Evolutionary conservation across 805 yeast genomes (phyloP).

Genomic region (Scheffersomyces coipomensis): DNA sequence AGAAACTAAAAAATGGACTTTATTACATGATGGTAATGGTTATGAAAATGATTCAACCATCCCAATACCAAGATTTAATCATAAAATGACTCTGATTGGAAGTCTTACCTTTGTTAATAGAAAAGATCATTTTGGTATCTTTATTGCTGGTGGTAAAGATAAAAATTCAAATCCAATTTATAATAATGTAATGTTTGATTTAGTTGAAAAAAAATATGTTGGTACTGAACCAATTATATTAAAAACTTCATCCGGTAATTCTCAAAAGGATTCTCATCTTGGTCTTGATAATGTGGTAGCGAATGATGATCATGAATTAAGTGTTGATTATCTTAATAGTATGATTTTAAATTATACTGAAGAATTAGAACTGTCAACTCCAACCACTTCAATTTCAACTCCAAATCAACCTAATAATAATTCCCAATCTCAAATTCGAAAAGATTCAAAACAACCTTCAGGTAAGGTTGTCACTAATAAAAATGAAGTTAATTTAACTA

Average conservation of each 20-base stretch:
- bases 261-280: constrained; percentile 8
- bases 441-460: not conserved
- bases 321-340: constrained; percentile 31
- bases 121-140: constrained; percentile 45
- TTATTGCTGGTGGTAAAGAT: constrained; percentile 56
- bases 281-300: constrained; percentile 12
- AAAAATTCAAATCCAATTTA: constrained; percentile 26
- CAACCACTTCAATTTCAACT: not conserved
- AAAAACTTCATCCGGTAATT: constrained; percentile 10
- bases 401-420: not conserved
- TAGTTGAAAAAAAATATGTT: constrained; percentile 37
- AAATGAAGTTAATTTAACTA: not conserved
- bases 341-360: constrained; percentile 30
- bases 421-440: not conserved
- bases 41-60: constrained; percentile 15
- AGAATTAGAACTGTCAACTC: constrained; percentile 13
- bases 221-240: constrained; percentile 15
- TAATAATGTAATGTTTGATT: constrained; percentile 43
- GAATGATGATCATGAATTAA: constrained; percentile 15
- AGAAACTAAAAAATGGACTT: constrained; percentile 51
- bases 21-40: constrained; percentile 37
- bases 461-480: not conserved
- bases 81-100: constrained; percentile 44
- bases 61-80: constrained; percentile 49
- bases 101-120: constrained; percentile 35